Evolutionary conservation across 805 yeast genomes (phyloP), one percentile per base, ranked within the genome.

Genomic region (Cyberlindnera maclurae): DNA sequence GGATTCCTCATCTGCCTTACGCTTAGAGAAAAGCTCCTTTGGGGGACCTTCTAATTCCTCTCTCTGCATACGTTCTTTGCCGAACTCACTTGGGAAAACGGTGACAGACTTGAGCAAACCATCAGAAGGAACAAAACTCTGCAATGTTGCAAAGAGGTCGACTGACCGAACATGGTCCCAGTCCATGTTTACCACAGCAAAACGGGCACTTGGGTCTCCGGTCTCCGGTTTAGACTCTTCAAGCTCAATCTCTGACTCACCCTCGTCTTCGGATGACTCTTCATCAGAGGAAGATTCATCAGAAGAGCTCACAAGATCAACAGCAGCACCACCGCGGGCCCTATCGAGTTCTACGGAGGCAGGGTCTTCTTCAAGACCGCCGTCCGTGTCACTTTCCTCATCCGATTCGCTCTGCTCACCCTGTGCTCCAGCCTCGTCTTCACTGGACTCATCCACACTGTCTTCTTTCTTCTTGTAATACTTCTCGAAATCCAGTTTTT

Each of bases 21-120:
- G 70, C 35, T 64, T 64, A 39, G 68, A 66, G 63, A 90, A 90
- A 13, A 90, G 59, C 27, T 88, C 95, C 51, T 72, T 77, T 43
- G 97, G 88, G 3, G 98, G 98, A 0, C 98, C 98, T 57, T 87
- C 90, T 11, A 74, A 50, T 49, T 87, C 96, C 64, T 93, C 98
- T 47, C 76, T 75, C 44, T 81, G 84, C 88, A 93, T 80, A 56
- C 86, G 80, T 56, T 84, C 84, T 58, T 89, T 90, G 29, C 98
- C 98, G 58, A 75, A 93, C 54, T 93, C 95, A 43, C 95, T 83
- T 22, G 96, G 95, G 52, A 71, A 87, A 10, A 93, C 77, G 5
- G 75, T 56, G 8, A 93, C 80, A n/a, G 78, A 75, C 33, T 64
- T 58, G 39, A 90, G 81, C 33, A 67, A 64, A 2, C 95, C 94